Percentiles rank a stretch among this genome's conserved stretches.
Evolutionary conservation across 2,329 filamentous ascomycete species (phyloP).

Genomic region (Phialemonium atrogriseum): DNA sequence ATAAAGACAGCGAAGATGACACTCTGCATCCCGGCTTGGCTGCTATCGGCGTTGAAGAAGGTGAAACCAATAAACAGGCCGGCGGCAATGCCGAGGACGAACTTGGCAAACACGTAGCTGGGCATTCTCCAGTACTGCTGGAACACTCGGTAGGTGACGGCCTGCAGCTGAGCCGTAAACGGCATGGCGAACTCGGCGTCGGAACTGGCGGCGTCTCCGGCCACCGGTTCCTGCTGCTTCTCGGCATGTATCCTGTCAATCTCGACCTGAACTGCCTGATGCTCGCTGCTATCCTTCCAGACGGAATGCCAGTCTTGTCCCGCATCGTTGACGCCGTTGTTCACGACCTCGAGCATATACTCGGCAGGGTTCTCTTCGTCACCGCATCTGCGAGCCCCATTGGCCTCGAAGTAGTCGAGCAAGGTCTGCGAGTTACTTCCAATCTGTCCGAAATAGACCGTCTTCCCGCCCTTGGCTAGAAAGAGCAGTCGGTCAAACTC

Average conservation of each 20-base stretch:
- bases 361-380: constrained; percentile 65
- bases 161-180: constrained; percentile 54
- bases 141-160: constrained; percentile 63
- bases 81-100: constrained; percentile 48
- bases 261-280: constrained; percentile 45
- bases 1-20: constrained; percentile 70
- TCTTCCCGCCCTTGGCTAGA: constrained; percentile 55
- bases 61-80: constrained; percentile 69
- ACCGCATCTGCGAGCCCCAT: constrained; percentile 50
- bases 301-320: constrained; percentile 57
- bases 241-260: constrained; percentile 55
- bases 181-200: constrained; percentile 71
- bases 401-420: constrained; percentile 51
- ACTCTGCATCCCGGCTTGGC: constrained; percentile 63
- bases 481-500: constrained; percentile 51
- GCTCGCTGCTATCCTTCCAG: constrained; percentile 50
- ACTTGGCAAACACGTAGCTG: constrained; percentile 68
- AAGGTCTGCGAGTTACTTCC: constrained; percentile 50
- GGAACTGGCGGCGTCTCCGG: constrained; percentile 10
- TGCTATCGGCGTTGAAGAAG: constrained; percentile 49
- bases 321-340: constrained; percentile 26
- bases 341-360: constrained; percentile 57
- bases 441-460: constrained; percentile 62
- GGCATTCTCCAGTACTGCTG: constrained; percentile 81
- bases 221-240: constrained; percentile 15